Percentiles rank a stretch among this genome's conserved stretches.
Evolutionary conservation across 257 asterid species (phyloP).

Genomic region (Rubia yunnanensis): DNA sequence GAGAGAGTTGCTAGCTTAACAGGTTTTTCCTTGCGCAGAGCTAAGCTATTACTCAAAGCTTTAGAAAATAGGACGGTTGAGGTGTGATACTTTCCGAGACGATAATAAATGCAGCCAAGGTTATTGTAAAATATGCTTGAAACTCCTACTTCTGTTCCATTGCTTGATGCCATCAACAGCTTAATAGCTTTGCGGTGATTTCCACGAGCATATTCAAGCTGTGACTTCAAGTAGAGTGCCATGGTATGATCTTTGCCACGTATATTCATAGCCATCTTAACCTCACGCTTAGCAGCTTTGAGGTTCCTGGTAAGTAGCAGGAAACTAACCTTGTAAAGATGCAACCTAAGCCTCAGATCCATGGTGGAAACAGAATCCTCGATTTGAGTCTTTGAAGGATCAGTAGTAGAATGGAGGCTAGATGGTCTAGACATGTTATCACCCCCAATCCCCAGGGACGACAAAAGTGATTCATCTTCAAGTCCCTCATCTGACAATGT

Average conservation of each 20-base stretch:
- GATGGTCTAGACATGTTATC: slow-evolving; percentile 43
- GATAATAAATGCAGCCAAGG: slow-evolving; percentile 77
- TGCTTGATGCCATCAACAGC: slow-evolving; percentile 67
- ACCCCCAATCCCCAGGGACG: slow-evolving; percentile 49
- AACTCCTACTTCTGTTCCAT: slow-evolving; percentile 44
- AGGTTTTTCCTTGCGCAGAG: slow-evolving; percentile 51
- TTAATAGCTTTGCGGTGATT: slow-evolving; percentile 74
- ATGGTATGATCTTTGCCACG: slow-evolving; percentile 63
- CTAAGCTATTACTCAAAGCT: slow-evolving; percentile 51
- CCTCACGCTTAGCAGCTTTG: slow-evolving; percentile 89
- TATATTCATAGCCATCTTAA: slow-evolving; percentile 83
- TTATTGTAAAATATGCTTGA: slow-evolving; percentile 76
- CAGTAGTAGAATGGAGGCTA: slow-evolving; percentile 46
- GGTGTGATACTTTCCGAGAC: slow-evolving; percentile 63
- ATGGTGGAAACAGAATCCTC: slow-evolving; percentile 44
- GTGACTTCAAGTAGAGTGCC: slow-evolving; percentile 84
- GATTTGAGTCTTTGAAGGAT: slow-evolving; percentile 42
- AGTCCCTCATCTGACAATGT: slow-evolving; percentile 71
- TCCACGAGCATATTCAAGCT: slow-evolving; percentile 84
- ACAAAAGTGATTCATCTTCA: slow-evolving; percentile 64
- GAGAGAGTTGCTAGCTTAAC: slow-evolving; percentile 47
- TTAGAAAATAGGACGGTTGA: slow-evolving; percentile 63
- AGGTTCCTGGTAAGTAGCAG: slow-evolving; percentile 67
- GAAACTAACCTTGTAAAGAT: slow-evolving; percentile 71
- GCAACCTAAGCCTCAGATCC: slow-evolving; percentile 67